A percentile compares a stretch with the other conserved stretches of the same genome.
Evolutionary conservation across 2,329 filamentous ascomycete genomes (phyloP).

Genomic region (Colletotrichum lentis): DNA sequence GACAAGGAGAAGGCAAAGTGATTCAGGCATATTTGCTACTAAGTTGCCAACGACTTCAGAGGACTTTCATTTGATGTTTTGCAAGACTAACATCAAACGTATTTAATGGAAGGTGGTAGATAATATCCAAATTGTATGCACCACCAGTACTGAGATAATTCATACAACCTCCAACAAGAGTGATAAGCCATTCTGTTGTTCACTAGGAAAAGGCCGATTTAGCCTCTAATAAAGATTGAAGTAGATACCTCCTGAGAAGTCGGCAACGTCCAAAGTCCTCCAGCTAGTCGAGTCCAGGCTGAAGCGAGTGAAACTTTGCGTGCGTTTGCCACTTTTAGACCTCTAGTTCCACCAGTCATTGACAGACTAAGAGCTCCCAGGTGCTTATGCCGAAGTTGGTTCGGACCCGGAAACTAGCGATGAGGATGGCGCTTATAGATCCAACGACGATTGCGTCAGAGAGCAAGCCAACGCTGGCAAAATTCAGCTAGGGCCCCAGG

Average conservation of each 20-base stretch:
- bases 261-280: no score
- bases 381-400: conserved; percentile 1
- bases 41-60: background rate
- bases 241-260: background rate
- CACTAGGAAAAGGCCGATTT: background rate
- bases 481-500: background rate
- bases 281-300: no score
- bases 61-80: background rate
- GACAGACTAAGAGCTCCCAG: no score
- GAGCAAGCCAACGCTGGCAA: background rate
- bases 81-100: background rate
- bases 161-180: background rate
- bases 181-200: background rate
- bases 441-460: background rate
- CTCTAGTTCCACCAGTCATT: no score
- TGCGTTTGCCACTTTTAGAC: no score
- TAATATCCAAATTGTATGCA: background rate
- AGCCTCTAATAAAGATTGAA: background rate
- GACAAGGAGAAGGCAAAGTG: background rate
- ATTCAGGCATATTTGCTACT: background rate
- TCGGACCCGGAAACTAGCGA: conserved; percentile 3
- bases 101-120: background rate
- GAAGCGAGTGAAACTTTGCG: no score
- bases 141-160: no score
- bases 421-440: background rate